Evolutionary conservation across 2,329 filamentous ascomycete species (phyloP), one percentile per base, ranked within the genome.

Genomic region (Orbilia brochopaga): DNA sequence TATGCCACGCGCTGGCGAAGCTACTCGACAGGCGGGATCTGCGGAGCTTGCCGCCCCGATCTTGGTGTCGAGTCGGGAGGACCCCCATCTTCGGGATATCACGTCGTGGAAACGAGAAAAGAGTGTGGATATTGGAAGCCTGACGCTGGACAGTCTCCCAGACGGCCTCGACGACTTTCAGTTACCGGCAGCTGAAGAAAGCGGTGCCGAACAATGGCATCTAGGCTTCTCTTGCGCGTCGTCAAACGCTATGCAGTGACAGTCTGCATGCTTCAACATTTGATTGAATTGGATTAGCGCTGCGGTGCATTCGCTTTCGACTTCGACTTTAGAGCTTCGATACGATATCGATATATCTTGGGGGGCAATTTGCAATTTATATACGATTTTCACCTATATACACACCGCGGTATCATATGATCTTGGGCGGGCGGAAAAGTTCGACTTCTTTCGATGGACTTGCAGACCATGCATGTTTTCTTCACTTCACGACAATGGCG

Each of bases 211-310:
- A n/a, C 46, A 54, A 19, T 72, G 67, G 67, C 67, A 65, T 44
- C 42, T 72, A 40, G 60, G 55, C 42, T 72, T 72, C 23, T 72
- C n/a, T n/a, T n/a, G n/a, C n/a, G n/a, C n/a, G n/a, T n/a, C n/a
- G n/a, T n/a, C n/a, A 32, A 32, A 4, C 27, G 27, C 27, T 32
- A 32, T 32, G 8, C 27, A 32, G 4, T 32, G 3, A 8, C 27
- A 32, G 27, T 8, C n/a, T n/a, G n/a, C n/a, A n/a, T n/a, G n/a
- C n/a, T n/a, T n/a, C n/a, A n/a, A n/a, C n/a, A n/a, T n/a, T n/a
- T n/a, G n/a, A 24, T 35, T 19, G 40, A 15, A 37, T 53, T 53
- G 27, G 23, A 35, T 30, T 53, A 32, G 24, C 50, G 50, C 3
- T 30, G 44, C 44, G 50, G 5, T 30, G 44, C 44, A 48, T 21